Conservation (phyloP, 2,329 filamentous ascomycete genomes). For the Pseudocercospora eumusae region DNA sequence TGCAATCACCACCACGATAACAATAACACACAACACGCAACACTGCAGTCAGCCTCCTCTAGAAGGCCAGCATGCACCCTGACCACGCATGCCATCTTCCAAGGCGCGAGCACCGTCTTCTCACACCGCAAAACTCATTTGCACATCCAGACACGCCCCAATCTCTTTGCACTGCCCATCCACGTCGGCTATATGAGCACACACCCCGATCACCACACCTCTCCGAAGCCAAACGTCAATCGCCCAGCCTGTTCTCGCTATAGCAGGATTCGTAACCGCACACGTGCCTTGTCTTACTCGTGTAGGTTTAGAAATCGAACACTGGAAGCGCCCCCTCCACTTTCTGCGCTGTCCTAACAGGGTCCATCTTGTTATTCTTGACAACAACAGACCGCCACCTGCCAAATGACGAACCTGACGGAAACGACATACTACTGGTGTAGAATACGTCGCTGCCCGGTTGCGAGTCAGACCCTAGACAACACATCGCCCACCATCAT, state of each 20-base stretch:
- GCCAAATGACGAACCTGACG: background rate
- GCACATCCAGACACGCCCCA: constrained; percentile 2
- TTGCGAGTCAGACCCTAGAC: background rate
- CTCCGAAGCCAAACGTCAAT: background rate
- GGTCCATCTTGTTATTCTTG: constrained; percentile 1
- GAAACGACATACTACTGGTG: background rate
- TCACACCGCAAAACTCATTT: constrained; percentile 4
- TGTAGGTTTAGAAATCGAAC: background rate
- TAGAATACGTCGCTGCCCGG: background rate
- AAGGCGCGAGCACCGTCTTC: background rate
- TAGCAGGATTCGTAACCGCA: background rate
- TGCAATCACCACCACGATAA: background rate
- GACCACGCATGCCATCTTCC: background rate
- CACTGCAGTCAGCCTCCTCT: background rate
- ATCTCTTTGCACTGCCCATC: constrained; percentile 16
- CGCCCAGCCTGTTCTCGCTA: constrained; percentile 1
- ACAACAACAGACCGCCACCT: constrained; percentile 4
- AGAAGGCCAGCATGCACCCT: constrained; percentile 6
- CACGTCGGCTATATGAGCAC: constrained; percentile 13
- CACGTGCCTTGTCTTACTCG: background rate
- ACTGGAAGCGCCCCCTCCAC: background rate
- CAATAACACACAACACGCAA: too few relatives aligned
- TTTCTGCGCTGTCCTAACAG: constrained; percentile 12
- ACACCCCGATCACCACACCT: constrained; percentile 3
- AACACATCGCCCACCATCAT: background rate